These are phyloP conservation scores for Kwoniella sp. DNA, from an alignment of 768 basidiomycete species.

Conservation along the genomic window DNA sequence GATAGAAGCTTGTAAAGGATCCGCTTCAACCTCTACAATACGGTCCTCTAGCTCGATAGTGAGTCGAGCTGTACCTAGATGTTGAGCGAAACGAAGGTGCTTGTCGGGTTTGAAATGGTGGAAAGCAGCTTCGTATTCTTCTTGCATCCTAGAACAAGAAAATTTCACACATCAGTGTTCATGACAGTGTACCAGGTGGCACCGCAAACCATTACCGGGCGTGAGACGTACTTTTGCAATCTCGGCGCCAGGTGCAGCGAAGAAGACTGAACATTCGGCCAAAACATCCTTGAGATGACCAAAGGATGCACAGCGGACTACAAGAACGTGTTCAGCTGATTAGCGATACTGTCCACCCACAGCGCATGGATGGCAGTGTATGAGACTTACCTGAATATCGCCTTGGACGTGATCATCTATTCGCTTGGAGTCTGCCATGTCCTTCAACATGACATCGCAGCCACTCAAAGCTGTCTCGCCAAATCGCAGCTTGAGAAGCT, in stretches of 20 bases:
- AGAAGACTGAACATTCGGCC: slow-evolving; percentile 80
- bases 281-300: slow-evolving; percentile 91
- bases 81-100: slow-evolving; percentile 81
- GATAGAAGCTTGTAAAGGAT: slow-evolving; percentile 80
- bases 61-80: slow-evolving; percentile 80
- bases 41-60: slow-evolving; percentile 83
- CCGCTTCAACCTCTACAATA: slow-evolving; percentile 70
- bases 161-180: too few species aligned
- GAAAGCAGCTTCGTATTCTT: slow-evolving; percentile 75
- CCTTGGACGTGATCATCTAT: slow-evolving; percentile 85
- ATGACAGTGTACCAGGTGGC: too few species aligned
- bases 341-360: not conserved
- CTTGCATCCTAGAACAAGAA: slow-evolving; percentile 60
- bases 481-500: slow-evolving; percentile 92
- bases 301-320: slow-evolving; percentile 80
- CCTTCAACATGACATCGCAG: slow-evolving; percentile 97
- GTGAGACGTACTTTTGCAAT: slow-evolving; percentile 67
- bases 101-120: slow-evolving; percentile 89
- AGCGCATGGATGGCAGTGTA: not conserved
- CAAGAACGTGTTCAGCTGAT: slow-evolving; percentile 4
- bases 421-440: slow-evolving; percentile 91
- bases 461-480: slow-evolving; percentile 90
- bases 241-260: slow-evolving; percentile 80
- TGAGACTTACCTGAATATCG: slow-evolving; percentile 64
- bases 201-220: not conserved